A percentile compares a stretch with the other conserved stretches of the same genome.
Evolutionary conservation across 495 filamentous ascomycete species (phyloP).

Genomic region (Copromyces sp.): DNA sequence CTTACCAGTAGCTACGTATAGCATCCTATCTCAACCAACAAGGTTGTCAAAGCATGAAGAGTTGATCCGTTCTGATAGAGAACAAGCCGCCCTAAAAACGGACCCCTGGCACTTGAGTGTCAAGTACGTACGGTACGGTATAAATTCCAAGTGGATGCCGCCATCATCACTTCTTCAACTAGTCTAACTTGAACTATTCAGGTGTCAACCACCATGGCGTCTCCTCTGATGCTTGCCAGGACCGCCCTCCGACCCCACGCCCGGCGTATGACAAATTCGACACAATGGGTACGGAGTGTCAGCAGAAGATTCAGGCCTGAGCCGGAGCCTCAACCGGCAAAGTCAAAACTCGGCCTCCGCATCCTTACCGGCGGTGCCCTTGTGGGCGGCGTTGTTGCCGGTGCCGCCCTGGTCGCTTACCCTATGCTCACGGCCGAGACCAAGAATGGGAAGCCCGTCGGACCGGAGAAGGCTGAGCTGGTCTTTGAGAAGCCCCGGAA

Average conservation of each 20-base stretch:
- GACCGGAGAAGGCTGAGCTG: slow-evolving; percentile 31
- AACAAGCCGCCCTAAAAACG: background rate
- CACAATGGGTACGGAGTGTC: slow-evolving; percentile 24
- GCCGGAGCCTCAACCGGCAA: background rate
- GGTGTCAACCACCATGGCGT: slow-evolving; percentile 12
- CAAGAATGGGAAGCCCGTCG: background rate
- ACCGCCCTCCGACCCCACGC: slow-evolving; percentile 11
- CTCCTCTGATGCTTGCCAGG: slow-evolving; percentile 10
- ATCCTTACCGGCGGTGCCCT: slow-evolving; percentile 13
- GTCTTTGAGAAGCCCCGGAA: slow-evolving; percentile 51
- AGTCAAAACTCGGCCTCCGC: slow-evolving; percentile 1
- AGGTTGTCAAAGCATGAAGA: background rate
- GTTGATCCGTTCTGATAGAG: background rate
- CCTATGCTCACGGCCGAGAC: slow-evolving; percentile 1
- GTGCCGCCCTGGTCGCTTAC: slow-evolving; percentile 20
- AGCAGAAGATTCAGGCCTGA: slow-evolving; percentile 9
- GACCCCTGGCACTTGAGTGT: background rate
- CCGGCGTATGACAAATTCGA: background rate
- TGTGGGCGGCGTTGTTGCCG: slow-evolving; percentile 16
- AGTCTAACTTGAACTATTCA: background rate
- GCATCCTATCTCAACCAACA: background rate
- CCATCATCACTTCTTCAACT: background rate
- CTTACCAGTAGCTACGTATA: background rate
- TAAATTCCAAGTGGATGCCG: background rate
- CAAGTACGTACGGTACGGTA: background rate